A percentile compares a stretch with the other conserved stretches of the same genome.
Conservation (phyloP, 768 basidiomycete genomes). For the Russula compacta region DNA sequence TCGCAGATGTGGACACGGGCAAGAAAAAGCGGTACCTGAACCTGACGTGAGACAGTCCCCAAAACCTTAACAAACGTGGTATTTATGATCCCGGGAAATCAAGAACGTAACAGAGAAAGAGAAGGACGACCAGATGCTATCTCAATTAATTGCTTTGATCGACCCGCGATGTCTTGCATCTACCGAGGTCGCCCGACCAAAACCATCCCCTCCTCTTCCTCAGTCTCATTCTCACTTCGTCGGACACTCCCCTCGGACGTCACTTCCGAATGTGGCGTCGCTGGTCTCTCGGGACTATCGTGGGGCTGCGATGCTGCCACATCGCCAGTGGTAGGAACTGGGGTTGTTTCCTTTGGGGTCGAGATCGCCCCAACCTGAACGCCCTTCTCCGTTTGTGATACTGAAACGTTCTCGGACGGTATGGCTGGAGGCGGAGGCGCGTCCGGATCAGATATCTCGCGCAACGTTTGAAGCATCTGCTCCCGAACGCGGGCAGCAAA, state of each 20-base stretch:
- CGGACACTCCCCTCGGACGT: constrained; percentile 27
- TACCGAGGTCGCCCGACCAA: constrained; percentile 52
- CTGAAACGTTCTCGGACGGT: not conserved
- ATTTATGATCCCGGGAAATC: not conserved
- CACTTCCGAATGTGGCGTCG: constrained; percentile 24
- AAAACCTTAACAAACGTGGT: not conserved
- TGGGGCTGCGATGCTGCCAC: not conserved
- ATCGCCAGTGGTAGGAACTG: not conserved
- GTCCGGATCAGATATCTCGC: constrained; percentile 60
- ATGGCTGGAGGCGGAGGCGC: constrained; percentile 27
- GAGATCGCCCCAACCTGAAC: not conserved
- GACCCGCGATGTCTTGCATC: not conserved
- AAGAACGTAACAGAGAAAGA: not conserved
- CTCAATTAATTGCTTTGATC: not conserved
- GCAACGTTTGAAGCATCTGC: constrained; percentile 70
- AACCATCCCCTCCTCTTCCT: constrained; percentile 80
- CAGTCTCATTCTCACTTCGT: constrained; percentile 64
- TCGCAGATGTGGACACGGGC: not conserved
- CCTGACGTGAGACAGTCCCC: not conserved
- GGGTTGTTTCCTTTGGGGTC: constrained; percentile 6
- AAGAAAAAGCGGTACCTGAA: not conserved
- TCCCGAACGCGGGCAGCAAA: constrained; percentile 62
- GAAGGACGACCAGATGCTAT: not conserved
- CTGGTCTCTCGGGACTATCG: constrained; percentile 7
- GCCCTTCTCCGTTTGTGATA: not conserved